These are phyloP conservation scores for Blastomyces silverae DNA, from an alignment of 2,329 filamentous ascomycete genomes.

Conservation along the genomic window DNA sequence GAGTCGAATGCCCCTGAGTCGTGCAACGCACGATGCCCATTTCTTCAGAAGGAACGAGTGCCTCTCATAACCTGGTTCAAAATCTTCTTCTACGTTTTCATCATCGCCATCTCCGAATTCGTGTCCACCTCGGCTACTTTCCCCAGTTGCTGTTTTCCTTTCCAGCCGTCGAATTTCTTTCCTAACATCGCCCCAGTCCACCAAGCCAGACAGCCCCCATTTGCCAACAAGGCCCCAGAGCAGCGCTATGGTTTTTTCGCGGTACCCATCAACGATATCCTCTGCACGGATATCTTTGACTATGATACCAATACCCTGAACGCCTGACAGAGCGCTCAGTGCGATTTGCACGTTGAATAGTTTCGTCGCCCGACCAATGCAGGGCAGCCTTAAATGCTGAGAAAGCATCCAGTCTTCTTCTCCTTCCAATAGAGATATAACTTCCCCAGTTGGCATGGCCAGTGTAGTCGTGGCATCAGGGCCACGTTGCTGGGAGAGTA, in stretches of 20 bases:
- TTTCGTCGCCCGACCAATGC: slow-evolving; percentile 50
- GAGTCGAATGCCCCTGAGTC: slow-evolving; percentile 42
- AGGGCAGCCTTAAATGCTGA: slow-evolving; percentile 53
- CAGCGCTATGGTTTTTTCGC: slow-evolving; percentile 56
- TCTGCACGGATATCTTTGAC: slow-evolving; percentile 45
- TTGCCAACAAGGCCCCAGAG: slow-evolving; percentile 55
- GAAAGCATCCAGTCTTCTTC: slow-evolving; percentile 46
- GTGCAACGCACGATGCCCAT: slow-evolving; percentile 51
- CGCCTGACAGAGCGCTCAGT: slow-evolving; percentile 46
- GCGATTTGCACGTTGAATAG: slow-evolving; percentile 55
- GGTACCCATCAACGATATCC: slow-evolving; percentile 58
- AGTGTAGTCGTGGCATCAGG: slow-evolving; percentile 41
- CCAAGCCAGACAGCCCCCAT: slow-evolving; percentile 48
- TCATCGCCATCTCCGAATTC: slow-evolving; percentile 23
- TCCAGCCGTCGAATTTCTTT: slow-evolving; percentile 47
- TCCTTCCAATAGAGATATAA: slow-evolving; percentile 33
- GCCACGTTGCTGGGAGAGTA: slow-evolving; percentile 22
- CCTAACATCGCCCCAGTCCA: slow-evolving; percentile 51
- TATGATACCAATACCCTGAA: slow-evolving; percentile 39
- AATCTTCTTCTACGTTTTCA: slow-evolving; percentile 27
- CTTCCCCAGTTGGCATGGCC: slow-evolving; percentile 41
- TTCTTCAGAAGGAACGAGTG: slow-evolving; percentile 44
- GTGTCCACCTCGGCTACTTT: slow-evolving; percentile 20
- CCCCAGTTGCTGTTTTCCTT: slow-evolving; percentile 22
- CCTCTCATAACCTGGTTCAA: slow-evolving; percentile 25